Evolutionary conservation across 345 rosid species (phyloP).

Genomic region (Garcia nutans): DNA sequence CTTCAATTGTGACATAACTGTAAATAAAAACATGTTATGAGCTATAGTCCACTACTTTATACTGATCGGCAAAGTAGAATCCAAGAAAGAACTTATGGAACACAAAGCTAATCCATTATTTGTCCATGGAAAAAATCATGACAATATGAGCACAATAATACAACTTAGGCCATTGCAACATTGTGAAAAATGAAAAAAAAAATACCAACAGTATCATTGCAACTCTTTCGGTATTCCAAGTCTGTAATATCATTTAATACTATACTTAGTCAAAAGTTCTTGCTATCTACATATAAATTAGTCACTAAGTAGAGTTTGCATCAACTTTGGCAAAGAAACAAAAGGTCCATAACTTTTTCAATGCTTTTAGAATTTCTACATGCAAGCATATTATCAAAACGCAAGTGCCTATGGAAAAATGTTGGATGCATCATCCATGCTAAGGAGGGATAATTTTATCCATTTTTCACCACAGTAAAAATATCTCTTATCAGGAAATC

Average conservation of each 20-base stretch:
- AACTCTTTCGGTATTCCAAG: not conserved
- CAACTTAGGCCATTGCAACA: not conserved
- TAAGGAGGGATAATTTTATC: not conserved
- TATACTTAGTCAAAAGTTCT: not conserved
- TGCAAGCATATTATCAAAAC: not conserved
- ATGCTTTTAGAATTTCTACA: not conserved
- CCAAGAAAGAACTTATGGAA: not conserved
- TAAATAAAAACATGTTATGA: constrained; percentile 5
- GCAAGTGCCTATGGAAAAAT: not conserved
- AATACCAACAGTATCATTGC: not conserved
- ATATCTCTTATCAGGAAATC: not conserved
- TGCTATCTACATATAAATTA: not conserved
- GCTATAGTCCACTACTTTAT: not conserved
- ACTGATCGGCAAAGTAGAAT: not conserved
- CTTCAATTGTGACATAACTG: constrained; percentile 53
- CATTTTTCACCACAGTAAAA: not conserved
- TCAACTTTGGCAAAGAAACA: not conserved
- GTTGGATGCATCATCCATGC: not conserved
- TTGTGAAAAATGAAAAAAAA: not conserved
- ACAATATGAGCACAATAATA: not conserved
- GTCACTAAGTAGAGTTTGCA: not conserved
- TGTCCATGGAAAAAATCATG: not conserved
- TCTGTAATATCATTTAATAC: not conserved
- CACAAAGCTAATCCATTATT: constrained; percentile 4
- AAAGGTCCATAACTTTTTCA: not conserved